Base-by-base conservation (phyloP, 176 grass and related monocot genomes). In the Phyllostachys edulis region DNA sequence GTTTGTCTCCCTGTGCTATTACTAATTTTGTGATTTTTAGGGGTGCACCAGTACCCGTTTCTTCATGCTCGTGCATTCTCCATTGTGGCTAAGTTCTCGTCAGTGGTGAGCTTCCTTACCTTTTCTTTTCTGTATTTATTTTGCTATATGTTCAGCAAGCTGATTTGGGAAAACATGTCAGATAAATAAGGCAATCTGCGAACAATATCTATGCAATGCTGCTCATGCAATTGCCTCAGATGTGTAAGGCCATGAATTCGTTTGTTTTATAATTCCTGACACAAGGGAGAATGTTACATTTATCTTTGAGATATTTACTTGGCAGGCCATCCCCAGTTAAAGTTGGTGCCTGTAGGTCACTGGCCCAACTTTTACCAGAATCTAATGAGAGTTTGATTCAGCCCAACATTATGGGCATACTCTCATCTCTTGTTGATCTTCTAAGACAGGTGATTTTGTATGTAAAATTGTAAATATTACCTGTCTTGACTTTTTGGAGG, bases 1-100 rank as follows among this genome's bases (percentile, higher is more conserved):
- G 34, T 80, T 51, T 68, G 14, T 34, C 38, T 37, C 2, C 14
- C 34, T 64, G 37, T 67, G 63, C 69, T 39, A 91, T 71, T 88
- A 57, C 64, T 85, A 36, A 86, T 87, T 21, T 82, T 74, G 5
- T 79, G 32, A 7, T n/a, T 90, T 87, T 65, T 90, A 98, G 96
- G 88, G 57, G 63, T 92, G 79, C 87, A 93, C 39, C 75, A 91
- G 50, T 88, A 86, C 68, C 93, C 93, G 72, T 98, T 98, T 93
- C 96, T 95, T 76, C 92, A 95, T 90, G 93, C 96, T 20, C 91
- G 96, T 71, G 79, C 83, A 78, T 95, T 98, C 82, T 90, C 91
- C 13, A 74, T 86, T 46, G 83, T 92, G 67, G 86, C 89, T 63
- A 95, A 98, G 81, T 98, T 94, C 78, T 91, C 86, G 78, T 87